phyloP scores from a whole-genome alignment of 495 filamentous ascomycete species.

The Massariosphaeria phaeospora region DNA sequence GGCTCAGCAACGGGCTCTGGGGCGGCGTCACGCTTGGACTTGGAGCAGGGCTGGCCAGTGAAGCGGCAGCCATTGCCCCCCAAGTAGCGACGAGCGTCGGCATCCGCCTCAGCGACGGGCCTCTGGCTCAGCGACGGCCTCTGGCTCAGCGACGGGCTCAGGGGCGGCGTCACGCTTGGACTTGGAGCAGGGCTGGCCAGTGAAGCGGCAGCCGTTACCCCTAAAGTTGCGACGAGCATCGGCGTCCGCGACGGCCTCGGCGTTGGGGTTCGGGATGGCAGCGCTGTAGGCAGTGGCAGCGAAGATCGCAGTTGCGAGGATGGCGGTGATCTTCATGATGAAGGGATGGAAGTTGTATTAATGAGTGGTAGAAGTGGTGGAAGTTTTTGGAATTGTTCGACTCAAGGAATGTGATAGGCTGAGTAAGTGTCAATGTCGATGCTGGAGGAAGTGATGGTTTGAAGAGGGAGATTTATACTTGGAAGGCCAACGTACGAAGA shows the following conservation, averaged over 20 bases:
- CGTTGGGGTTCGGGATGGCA: constrained; percentile 16
- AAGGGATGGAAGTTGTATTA: constrained; percentile 4
- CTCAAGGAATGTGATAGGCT: constrained; percentile 5
- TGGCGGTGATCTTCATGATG: constrained; percentile 49
- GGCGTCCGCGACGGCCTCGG: constrained; percentile 12
- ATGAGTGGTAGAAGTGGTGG: constrained; percentile 11
- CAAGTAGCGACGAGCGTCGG: too few relatives aligned
- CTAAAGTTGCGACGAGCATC: too few relatives aligned
- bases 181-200: constrained; percentile 18
- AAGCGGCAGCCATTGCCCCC: constrained; percentile 15
- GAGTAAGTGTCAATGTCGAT: not conserved
- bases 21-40: constrained; percentile 11
- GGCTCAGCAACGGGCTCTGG: not conserved
- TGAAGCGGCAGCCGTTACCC: constrained; percentile 17
- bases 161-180: constrained; percentile 2
- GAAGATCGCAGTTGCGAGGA: constrained; percentile 41
- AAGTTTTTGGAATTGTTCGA: too few relatives aligned
- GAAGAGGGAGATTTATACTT: constrained; percentile 9
- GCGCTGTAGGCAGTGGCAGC: constrained; percentile 35
- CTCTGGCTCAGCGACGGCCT: not conserved
- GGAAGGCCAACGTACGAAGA: not conserved
- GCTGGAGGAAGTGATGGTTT: constrained; percentile 1
- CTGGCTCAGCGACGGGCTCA: not conserved
- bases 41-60: constrained; percentile 17
- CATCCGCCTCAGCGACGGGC: constrained; percentile 3